phyloP scores from a whole-genome alignment of 441 rosid genomes.

The Erysimum cheiri region DNA sequence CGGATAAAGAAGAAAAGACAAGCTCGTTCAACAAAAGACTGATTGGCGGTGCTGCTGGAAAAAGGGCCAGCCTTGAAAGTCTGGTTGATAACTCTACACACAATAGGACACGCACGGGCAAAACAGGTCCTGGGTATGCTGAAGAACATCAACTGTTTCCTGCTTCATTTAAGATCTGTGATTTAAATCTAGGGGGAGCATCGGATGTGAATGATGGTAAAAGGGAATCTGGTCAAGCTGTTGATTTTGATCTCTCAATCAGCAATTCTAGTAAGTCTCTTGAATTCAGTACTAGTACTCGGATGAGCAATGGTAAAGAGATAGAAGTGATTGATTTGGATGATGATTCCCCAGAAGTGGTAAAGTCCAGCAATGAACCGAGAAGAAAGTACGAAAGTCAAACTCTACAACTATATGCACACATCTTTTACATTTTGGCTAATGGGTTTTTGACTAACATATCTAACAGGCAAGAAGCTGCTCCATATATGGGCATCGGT shows the following conservation, averaged over 20 bases:
- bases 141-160: constrained; percentile 85
- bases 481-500: constrained; percentile 54
- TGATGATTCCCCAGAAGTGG: constrained; percentile 65
- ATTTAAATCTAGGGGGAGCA: constrained; percentile 84
- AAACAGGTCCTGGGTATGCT: constrained; percentile 51
- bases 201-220: constrained; percentile 57
- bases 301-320: constrained; percentile 59
- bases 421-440: constrained; percentile 12
- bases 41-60: constrained; percentile 25
- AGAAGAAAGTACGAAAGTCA: constrained; percentile 62
- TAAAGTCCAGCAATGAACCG: constrained; percentile 55
- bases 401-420: constrained; percentile 9
- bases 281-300: constrained; percentile 54
- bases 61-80: constrained; percentile 44
- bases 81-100: constrained; percentile 45
- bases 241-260: constrained; percentile 85
- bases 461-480: constrained; percentile 61
- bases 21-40: constrained; percentile 44
- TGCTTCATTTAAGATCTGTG: constrained; percentile 86
- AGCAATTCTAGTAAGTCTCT: constrained; percentile 63
- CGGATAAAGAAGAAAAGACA: constrained; percentile 45
- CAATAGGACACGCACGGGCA: constrained; percentile 44
- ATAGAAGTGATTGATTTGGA: constrained; percentile 94
- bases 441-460: constrained; percentile 28
- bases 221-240: constrained; percentile 52